phyloP scores from a whole-genome alignment of 2,329 filamentous ascomycete species.

The Macrophomina tecta region DNA sequence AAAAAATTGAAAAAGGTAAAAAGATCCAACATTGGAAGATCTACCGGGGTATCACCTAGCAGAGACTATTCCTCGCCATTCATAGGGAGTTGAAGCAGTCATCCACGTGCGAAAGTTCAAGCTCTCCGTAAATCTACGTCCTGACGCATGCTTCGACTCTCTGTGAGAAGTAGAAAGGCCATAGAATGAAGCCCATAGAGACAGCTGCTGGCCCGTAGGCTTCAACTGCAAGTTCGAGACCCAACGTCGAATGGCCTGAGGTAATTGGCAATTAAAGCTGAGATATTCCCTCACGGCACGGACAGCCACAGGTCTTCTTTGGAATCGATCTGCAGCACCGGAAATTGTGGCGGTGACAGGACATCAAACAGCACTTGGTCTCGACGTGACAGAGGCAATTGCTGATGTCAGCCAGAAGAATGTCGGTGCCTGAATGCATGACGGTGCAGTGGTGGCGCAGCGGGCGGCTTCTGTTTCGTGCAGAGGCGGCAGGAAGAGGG shows the following conservation, averaged over 20 bases:
- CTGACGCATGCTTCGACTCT: no score
- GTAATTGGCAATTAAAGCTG: constrained; percentile 14
- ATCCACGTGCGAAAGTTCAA: no score
- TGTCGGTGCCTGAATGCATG: constrained; percentile 17
- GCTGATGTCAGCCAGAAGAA: constrained; percentile 5
- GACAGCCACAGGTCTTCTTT: constrained; percentile 4
- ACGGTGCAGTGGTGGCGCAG: constrained; percentile 18
- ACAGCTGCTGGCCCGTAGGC: no score
- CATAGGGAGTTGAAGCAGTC: no score
- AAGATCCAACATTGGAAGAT: no score
- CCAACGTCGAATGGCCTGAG: background rate
- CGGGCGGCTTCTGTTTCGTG: background rate
- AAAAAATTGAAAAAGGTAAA: no score
- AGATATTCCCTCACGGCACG: background rate
- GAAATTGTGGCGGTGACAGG: constrained; percentile 19
- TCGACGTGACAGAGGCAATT: background rate
- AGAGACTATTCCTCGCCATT: no score
- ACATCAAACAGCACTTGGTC: background rate
- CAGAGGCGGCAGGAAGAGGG: background rate
- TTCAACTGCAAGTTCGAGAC: no score
- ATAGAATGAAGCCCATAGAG: no score
- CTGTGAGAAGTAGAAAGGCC: no score
- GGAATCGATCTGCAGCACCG: constrained; percentile 12
- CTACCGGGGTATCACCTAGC: no score
- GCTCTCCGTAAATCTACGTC: no score